Evolutionary conservation across 2,329 filamentous ascomycete species (phyloP), one percentile per base, ranked within the genome.

Genomic region (Pseudogymnoascus sp.): DNA sequence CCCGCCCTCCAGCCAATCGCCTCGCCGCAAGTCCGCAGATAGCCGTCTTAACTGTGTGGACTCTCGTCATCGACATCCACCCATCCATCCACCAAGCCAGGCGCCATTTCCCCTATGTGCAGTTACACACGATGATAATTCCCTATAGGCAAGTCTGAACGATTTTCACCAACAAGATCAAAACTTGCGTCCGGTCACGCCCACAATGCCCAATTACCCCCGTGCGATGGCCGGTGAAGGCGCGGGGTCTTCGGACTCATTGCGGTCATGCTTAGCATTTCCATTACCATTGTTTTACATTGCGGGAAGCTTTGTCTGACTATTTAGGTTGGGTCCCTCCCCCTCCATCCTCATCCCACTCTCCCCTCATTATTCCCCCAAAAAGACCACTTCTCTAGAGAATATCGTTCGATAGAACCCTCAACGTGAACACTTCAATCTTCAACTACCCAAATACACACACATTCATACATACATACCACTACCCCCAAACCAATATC

Each of bases 131-230:
- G 65, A 66, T 62, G 36, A 9, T 31, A 59, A 58, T 64, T 60
- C 64, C 63, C 66, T 68, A 68, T 66, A 61, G 66, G 66, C 66
- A 68, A 63, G 66, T 64, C 63, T 63, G 61, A 60, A 64, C 64
- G 64, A 41, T 59, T 60, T 58, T 60, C 58, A 60, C 37, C 35
- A 41, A 31, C 44, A 31, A 6, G 3, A 31, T 50, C 44, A 47
- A 10, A 50, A 50, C 44, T 50, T 50, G 44, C 44, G 44, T 8
- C 44, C n/a, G 44, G 44, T 50, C 44, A 50, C 44, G 44, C 44
- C 44, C 44, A 50, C 44, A 50, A 50, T 31, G 44, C 31, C 44
- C 26, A 50, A 50, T 50, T 31, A 31, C 26, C 44, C 26, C 44
- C 44, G 44, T 31, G 26, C n/a, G 26, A 50, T 21, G 1, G 7